phyloP scores from a whole-genome alignment of 768 basidiomycete genomes.

The Termitomyces eurrhizus region DNA sequence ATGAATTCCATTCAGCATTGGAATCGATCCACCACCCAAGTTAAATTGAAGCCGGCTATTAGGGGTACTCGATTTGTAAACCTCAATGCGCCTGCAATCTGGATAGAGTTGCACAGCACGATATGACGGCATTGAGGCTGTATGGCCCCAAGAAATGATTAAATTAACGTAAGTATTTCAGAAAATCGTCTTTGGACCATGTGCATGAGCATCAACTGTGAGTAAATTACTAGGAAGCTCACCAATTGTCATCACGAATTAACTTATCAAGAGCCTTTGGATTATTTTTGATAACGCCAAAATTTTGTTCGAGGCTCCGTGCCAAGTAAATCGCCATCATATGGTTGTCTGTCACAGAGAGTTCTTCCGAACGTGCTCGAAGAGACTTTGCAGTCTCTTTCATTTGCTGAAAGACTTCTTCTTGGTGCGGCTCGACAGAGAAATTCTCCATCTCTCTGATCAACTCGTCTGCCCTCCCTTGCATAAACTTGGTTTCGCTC shows the following conservation, averaged over 20 bases:
- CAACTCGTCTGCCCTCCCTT: background rate
- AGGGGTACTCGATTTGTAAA: too few species aligned
- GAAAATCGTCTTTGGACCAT: background rate
- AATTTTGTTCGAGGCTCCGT: background rate
- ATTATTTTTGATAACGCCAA: background rate
- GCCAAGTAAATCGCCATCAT: background rate
- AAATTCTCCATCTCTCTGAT: constrained; percentile 3
- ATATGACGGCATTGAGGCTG: too few species aligned
- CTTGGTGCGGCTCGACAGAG: background rate
- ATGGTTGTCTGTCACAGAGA: background rate
- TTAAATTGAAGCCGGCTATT: background rate
- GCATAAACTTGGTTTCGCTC: background rate
- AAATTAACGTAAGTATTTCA: background rate
- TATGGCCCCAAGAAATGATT: constrained; percentile 15
- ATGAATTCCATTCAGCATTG: too few species aligned
- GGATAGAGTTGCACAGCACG: background rate
- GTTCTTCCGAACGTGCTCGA: background rate
- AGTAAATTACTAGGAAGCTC: background rate
- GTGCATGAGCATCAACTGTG: background rate
- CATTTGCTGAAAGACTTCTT: background rate
- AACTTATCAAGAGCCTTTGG: background rate
- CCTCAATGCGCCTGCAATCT: background rate
- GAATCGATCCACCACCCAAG: background rate
- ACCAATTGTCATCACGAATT: background rate
- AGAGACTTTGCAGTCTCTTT: background rate